Base-by-base conservation (phyloP, 768 basidiomycete genomes). In the Naganishia friedmannii region DNA sequence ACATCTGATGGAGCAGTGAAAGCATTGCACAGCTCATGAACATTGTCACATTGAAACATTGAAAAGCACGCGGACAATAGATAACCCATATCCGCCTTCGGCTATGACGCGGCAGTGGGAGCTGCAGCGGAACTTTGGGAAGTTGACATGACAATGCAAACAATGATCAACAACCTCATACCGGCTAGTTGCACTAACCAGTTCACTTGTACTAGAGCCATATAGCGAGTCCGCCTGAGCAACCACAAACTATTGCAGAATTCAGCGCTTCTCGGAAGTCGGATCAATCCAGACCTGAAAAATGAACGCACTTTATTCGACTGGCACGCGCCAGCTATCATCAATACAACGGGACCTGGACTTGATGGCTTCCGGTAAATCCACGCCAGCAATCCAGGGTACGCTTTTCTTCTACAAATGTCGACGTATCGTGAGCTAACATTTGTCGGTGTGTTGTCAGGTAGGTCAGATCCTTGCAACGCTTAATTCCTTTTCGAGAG, bases 401-500 rank as follows among this genome's bases (percentile, higher is more conserved):
- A 29, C 39, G 70, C 51, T 54, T 31, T 19, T 29, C 17, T 42
- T 28, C 5, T 39, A 1, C 2, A 2, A 23, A 23, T 9, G 37
- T 42, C 32, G 26, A 26, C 37, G 32, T 8, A 28, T 65, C 37
- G 71, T 67, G 69, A 69, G 76, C 71, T 70, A 65, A 69, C 70
- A 32, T 60, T 13, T 45, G 10, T 45, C 29, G 78, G 39, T 58
- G 71, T 72, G 72, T 75, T 82, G 80, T 45, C 21, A 58, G 68
- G 31, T 84, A 94, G 94, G 94, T 81, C 95, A 98, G 86, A 93
- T 99, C 82, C 91, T 92, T 37, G 93, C 94, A n/a, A 93, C 92
- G 10, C 84, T 99, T n/a, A 87, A 92, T 31, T 93, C 93, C 1
- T 89, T 98, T 86, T 89, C 91, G 60, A 84, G 96, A 69, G 93